Evolutionary conservation across 805 yeast genomes (phyloP).

Genomic region (Kazachstania kunashirensis): DNA sequence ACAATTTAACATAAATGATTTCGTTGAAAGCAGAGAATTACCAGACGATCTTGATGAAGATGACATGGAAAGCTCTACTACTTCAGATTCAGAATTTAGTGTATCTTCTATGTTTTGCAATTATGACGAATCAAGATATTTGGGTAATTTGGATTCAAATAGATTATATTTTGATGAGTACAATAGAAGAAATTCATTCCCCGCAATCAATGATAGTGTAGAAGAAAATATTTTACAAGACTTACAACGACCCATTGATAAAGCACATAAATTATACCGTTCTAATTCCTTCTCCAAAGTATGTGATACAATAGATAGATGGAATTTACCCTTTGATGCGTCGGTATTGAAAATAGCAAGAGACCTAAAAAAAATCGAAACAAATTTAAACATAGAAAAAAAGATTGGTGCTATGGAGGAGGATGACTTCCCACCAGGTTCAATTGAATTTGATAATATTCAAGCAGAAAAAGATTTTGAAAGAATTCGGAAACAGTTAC

Average conservation of each 20-base stretch:
- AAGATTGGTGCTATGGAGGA: conserved; percentile 2
- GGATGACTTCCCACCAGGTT: background rate
- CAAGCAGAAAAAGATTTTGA: conserved; percentile 8
- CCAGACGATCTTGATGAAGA: background rate
- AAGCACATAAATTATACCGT: conserved; percentile 9
- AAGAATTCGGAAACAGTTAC: conserved; percentile 8
- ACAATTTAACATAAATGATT: conserved; percentile 2
- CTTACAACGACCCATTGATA: background rate
- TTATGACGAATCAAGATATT: conserved; percentile 5
- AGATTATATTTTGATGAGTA: conserved; percentile 19
- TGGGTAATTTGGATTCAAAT: conserved; percentile 1
- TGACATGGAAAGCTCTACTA: background rate
- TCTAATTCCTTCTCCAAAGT: conserved; percentile 20
- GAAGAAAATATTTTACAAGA: background rate
- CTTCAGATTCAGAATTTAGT: background rate
- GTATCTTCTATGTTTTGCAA: conserved; percentile 9
- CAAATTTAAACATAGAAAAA: background rate
- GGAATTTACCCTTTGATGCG: conserved; percentile 27
- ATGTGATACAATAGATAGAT: conserved; percentile 18
- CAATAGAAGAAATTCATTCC: conserved; percentile 21
- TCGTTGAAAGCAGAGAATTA: conserved; percentile 3
- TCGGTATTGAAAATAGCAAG: conserved; percentile 25
- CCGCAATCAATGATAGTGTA: conserved; percentile 11
- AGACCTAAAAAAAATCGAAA: conserved; percentile 8
- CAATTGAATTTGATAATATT: background rate